Evolutionary conservation across 1,284 basidiomycete species (phyloP), one percentile per base, ranked within the genome.

Genomic region (Schizophyllum commune): DNA sequence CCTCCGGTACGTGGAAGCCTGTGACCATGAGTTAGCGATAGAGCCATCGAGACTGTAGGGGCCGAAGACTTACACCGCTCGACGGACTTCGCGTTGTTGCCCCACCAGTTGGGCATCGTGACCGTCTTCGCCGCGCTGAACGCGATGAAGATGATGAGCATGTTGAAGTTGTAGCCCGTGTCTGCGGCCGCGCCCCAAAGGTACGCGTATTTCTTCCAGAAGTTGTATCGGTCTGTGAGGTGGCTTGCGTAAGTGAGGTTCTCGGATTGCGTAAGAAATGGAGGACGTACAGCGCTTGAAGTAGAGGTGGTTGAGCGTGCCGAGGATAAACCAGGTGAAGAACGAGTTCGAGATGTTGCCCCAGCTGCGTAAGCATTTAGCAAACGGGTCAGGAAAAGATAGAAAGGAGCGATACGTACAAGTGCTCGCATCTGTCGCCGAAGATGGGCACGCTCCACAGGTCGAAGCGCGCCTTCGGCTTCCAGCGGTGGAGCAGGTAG

Each of bases 181-280:
- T 69, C 68, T 1, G 68, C 68, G 2, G 66, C 68, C 5, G 68
- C 68, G 22, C 67, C 64, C 1, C 62, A 61, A 7, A 69, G 52
- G 57, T 69, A 69, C 32, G 67, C 68, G 59, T 67, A 69, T 34
- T 65, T 68, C 66, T 68, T 69, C 68, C 68, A 69, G 56, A 69
- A 67, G 33, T 61, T 61, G 63, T 68, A 68, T 60, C 55, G 54
- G 55, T 60, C 39, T 47, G 17, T 17, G 39, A 11, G 39, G 27
- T 27, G 27, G 27, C 63, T 66, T 32, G n/a, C 5, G 21, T 39
- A 19, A 5, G 22, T 13, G 21, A 55, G n/a, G n/a, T n/a, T n/a
- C n/a, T n/a, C n/a, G n/a, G n/a, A n/a, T n/a, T n/a, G n/a, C n/a
- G n/a, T n/a, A n/a, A n/a, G n/a, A n/a, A n/a, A n/a, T n/a, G n/a